Conservation (phyloP, 352 stramenopile species). For the Pythium brachiatum region DNA sequence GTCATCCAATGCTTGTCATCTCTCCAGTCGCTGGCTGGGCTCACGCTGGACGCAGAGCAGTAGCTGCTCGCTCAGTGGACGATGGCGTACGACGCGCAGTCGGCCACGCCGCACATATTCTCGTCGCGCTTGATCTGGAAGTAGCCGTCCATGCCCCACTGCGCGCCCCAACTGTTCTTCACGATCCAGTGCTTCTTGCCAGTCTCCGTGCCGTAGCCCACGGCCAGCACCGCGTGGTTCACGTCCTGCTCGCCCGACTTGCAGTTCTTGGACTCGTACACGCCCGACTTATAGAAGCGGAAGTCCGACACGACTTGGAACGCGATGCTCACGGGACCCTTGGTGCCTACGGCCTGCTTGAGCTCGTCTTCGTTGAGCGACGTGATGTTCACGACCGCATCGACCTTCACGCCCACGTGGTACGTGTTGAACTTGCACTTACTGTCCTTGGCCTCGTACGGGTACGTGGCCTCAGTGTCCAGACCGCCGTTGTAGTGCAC, state of each 20-base stretch:
- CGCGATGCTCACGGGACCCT: slow-evolving; percentile 77
- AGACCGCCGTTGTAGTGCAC: slow-evolving; percentile 90
- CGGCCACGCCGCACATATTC: slow-evolving; percentile 88
- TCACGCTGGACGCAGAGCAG: neutral
- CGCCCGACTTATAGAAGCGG: slow-evolving; percentile 85
- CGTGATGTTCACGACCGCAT: slow-evolving; percentile 85
- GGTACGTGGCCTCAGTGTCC: slow-evolving; percentile 77
- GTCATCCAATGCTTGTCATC: neutral
- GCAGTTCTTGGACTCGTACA: slow-evolving; percentile 87
- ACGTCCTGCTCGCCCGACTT: slow-evolving; percentile 79
- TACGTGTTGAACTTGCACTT: slow-evolving; percentile 83
- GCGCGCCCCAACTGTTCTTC: slow-evolving; percentile 95
- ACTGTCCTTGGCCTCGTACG: slow-evolving; percentile 70
- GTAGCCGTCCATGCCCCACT: slow-evolving; percentile 95
- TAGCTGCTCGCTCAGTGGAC: slow-evolving; percentile 34
- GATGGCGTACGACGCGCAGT: slow-evolving; percentile 86
- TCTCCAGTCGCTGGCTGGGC: neutral
- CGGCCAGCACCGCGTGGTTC: slow-evolving; percentile 93
- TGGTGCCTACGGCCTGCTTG: slow-evolving; percentile 55
- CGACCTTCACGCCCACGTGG: slow-evolving; percentile 68
- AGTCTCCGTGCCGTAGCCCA: slow-evolving; percentile 95
- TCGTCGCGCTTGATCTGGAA: slow-evolving; percentile 92
- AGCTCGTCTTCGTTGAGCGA: slow-evolving; percentile 74
- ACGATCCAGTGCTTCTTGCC: slow-evolving; percentile 94
- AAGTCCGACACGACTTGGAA: slow-evolving; percentile 90